phyloP scores from a whole-genome alignment of 345 rosid species.

The Eucalyptus sp. region DNA sequence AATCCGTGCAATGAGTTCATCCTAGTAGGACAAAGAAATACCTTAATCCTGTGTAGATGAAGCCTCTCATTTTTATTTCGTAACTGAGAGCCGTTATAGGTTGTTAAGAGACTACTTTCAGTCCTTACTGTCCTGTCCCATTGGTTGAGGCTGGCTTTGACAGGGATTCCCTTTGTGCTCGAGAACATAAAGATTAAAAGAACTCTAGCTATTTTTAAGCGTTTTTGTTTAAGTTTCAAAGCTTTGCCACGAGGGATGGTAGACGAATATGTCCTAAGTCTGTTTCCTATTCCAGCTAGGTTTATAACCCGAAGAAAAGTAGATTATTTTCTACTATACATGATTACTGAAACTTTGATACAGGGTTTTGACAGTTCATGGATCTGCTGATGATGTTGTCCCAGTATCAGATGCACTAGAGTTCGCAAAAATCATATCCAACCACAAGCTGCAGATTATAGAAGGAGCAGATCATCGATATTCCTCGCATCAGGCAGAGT shows the following conservation, averaged over 20 bases:
- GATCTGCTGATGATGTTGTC: slow-evolving; percentile 43
- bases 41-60: background rate
- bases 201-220: too few relatives aligned
- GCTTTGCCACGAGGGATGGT: background rate
- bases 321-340: background rate
- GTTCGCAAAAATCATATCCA: slow-evolving; percentile 59
- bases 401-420: slow-evolving; percentile 54
- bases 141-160: background rate
- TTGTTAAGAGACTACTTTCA: background rate
- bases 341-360: background rate
- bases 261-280: background rate
- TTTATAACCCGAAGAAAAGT: background rate
- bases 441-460: slow-evolving; percentile 49
- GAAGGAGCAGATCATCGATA: slow-evolving; percentile 69
- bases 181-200: too few relatives aligned
- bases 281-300: background rate
- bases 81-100: background rate
- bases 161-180: too few relatives aligned
- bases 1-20: background rate
- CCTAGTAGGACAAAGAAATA: background rate
- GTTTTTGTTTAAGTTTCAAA: too few relatives aligned
- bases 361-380: slow-evolving; percentile 82
- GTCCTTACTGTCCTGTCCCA: background rate
- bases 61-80: background rate
- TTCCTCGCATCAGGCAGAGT: slow-evolving; percentile 40